A percentile compares a stretch with the other conserved stretches of the same genome.
These are phyloP conservation scores for Huntiella moniliformis DNA, from an alignment of 2,329 filamentous ascomycete genomes.

Conservation along the genomic window DNA sequence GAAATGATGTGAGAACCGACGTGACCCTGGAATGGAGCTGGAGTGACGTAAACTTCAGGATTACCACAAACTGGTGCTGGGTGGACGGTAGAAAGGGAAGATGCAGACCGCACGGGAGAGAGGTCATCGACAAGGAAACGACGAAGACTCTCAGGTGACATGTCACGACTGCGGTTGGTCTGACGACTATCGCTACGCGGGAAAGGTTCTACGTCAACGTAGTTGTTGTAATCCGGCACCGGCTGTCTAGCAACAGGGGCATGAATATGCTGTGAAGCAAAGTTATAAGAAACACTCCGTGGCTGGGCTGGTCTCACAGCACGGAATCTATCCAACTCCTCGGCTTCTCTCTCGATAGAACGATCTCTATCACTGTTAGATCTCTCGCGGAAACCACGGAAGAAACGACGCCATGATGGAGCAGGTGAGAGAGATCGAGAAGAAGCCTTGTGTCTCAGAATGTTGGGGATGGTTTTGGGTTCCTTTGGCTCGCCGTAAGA, in stretches of 20 bases:
- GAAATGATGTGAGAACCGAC: not conserved
- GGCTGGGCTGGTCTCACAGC: not conserved
- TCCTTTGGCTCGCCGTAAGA: slow-evolving; percentile 3
- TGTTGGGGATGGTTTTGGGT: not conserved
- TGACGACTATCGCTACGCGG: not conserved
- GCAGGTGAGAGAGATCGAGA: slow-evolving; percentile 29
- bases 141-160: slow-evolving; percentile 36
- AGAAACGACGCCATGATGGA: slow-evolving; percentile 33
- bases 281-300: slow-evolving; percentile 5
- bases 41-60: slow-evolving; percentile 8
- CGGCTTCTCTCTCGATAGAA: slow-evolving; percentile 15
- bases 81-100: slow-evolving; percentile 6
- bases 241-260: not conserved
- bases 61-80: not conserved
- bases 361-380: slow-evolving; percentile 18
- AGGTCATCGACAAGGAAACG: slow-evolving; percentile 32
- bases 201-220: not conserved
- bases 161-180: slow-evolving; percentile 22
- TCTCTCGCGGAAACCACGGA: slow-evolving; percentile 21
- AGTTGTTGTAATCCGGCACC: not conserved
- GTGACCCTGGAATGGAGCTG: slow-evolving; percentile 4
- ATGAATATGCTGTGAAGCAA: not conserved
- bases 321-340: slow-evolving; percentile 1
- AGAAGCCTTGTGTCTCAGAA: slow-evolving; percentile 22
- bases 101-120: slow-evolving; percentile 14